Evolutionary conservation across 2,329 filamentous ascomycete species (phyloP), one percentile per base, ranked within the genome.

Genomic region (Periconia digitata): DNA sequence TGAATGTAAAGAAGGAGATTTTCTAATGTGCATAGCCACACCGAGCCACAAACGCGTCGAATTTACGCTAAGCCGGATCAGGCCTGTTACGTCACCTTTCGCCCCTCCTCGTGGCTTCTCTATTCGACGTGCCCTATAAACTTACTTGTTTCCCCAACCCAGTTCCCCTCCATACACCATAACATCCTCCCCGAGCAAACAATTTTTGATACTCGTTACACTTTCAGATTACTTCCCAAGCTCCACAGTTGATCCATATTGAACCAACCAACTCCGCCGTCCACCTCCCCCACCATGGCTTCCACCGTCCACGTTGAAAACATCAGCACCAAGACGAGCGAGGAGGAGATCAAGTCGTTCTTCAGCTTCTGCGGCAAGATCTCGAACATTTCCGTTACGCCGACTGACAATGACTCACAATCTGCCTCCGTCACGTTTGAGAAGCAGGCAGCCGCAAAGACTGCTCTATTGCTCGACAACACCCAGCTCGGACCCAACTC

Each of bases 291-390:
- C 46, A 46, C 39, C 55, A 79, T 80, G 77, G 72, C 77, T 51
- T 82, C 76, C 63, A 92, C 88, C 43, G 90, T 96, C 56, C 78
- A 92, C 76, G 92, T 97, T 66, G 88, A 89, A 76, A 92, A 94
- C 78, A 96, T 99, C 76, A 85, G 89, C 60, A 71, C 79, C 54
- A 76, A 86, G 71, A 96, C 92, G 48, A 85, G 83, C 60, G 91
- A 99, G 75, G 87, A 92, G 76, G 91, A 97, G 75, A 85, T 99
- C 64, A 85, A 85, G 68, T 92, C 96, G 70, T 99, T 99, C 81
- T 99, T 99, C 81, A 94, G 88, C 79, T 97, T 97, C 74, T 86
- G 83, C 39, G 94, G 94, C 72, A 97, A 96, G 81, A 95, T 99
- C 72, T 85, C 84, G 59, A 82, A 83, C 62, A 81, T 99, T 71